A percentile compares a stretch with the other conserved stretches of the same genome.
Conservation (phyloP, 108 stramenopile species). For the Fragilariopsis cylindrus region DNA sequence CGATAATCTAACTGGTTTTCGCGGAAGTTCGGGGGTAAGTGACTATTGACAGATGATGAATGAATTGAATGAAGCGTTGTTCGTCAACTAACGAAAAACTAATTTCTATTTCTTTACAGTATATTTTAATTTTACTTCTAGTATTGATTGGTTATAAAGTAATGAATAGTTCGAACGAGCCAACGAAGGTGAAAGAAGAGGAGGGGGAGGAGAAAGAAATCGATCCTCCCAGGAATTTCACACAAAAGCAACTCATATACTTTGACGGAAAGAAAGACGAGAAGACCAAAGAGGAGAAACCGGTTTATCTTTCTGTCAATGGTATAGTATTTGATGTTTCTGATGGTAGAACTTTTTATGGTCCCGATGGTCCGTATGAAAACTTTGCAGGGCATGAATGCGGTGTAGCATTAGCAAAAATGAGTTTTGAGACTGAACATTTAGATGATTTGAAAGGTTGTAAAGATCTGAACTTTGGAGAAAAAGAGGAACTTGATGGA, state of each 20-base stretch:
- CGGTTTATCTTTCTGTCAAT: constrained; percentile 87
- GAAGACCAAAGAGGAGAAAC: constrained; percentile 71
- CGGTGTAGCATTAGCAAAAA: constrained; percentile 91
- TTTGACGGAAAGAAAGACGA: constrained; percentile 82
- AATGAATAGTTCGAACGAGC: constrained; percentile 24
- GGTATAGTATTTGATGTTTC: constrained; percentile 95
- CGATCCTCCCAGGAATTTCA: constrained; percentile 87
- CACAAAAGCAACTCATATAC: constrained; percentile 59
- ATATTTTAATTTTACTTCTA: constrained; percentile 36
- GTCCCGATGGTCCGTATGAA: constrained; percentile 82
- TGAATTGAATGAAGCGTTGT: neutral
- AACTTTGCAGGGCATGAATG: constrained; percentile 96
- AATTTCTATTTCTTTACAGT: constrained; percentile 24
- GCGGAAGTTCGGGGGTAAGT: constrained; percentile 51
- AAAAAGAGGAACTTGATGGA: constrained; percentile 78
- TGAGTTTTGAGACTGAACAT: constrained; percentile 86
- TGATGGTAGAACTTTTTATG: constrained; percentile 89
- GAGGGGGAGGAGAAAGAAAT: constrained; percentile 55
- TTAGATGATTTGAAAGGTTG: constrained; percentile 79
- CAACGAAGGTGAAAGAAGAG: neutral
- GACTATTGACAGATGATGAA: neutral
- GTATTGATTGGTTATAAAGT: constrained; percentile 36
- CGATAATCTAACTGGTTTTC: constrained; percentile 40
- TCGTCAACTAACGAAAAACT: neutral
- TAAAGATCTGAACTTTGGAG: constrained; percentile 75